Evolutionary conservation across 306 rosid species (phyloP).

Genomic region (Rubus idaeus): DNA sequence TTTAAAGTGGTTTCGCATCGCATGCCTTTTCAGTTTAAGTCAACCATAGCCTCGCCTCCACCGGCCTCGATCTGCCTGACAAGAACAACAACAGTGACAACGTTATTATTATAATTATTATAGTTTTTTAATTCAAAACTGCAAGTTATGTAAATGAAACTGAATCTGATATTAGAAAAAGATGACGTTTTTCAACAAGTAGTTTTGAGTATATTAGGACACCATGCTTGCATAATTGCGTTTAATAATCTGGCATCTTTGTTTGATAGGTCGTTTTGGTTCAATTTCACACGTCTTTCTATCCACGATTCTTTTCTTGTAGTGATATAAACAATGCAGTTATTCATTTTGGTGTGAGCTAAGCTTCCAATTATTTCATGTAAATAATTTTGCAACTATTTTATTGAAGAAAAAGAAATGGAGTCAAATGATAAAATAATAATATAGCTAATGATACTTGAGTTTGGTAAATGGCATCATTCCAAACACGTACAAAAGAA

Average conservation of each 20-base stretch:
- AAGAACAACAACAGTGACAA: slow-evolving; percentile 2
- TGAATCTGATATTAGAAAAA: background rate
- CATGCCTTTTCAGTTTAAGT: background rate
- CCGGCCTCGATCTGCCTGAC: slow-evolving; percentile 14
- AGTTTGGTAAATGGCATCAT: background rate
- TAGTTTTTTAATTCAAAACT: background rate
- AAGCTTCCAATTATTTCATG: background rate
- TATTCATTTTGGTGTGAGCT: background rate
- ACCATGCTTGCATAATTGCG: slow-evolving; percentile 10
- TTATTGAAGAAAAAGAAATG: no score
- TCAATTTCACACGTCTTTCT: background rate
- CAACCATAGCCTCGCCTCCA: slow-evolving; percentile 6
- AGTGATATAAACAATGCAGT: background rate
- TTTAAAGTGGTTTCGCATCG: background rate
- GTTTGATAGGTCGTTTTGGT: background rate
- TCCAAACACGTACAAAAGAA: no score
- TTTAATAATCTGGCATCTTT: background rate
- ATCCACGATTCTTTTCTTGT: background rate
- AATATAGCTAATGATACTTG: no score
- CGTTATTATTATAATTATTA: background rate
- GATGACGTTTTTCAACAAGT: slow-evolving; percentile 4
- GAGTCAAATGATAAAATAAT: no score
- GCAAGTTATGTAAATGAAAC: background rate
- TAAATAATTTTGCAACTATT: no score
- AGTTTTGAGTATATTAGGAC: background rate